Evolutionary conservation across 164 flowering plant genomes (phyloP), one percentile per base, ranked within the genome.

Genomic region (Hamamelis virginiana): DNA sequence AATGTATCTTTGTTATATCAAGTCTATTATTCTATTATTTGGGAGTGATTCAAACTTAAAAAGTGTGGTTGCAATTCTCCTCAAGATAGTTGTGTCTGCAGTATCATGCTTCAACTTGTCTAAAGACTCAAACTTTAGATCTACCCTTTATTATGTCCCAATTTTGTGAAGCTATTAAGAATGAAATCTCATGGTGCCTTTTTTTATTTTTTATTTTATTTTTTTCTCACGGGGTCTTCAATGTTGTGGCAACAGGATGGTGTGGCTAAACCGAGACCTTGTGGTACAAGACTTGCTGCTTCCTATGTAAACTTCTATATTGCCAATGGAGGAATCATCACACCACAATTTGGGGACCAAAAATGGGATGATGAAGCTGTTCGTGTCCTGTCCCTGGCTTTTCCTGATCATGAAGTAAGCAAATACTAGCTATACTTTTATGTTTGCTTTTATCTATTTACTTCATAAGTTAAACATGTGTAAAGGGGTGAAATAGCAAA

Each of bases 271-370:
- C 82, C 82, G 43, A 89, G 98, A 81, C 77, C 67, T 28, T 59
- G 91, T 33, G 88, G 88, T 62, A 83, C 91, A 38, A 88, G 97
- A 71, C 92, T 95, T 61, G 97, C 98, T 64, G 97, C 96, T 68
- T 89, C 97, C 1, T 92, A 95, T 75, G 90, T 89, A 47, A 95
- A 95, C 78, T 95, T 92, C 80, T 92, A 95, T 65, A 83, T 95
- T 77, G 97, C 96, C 50, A 95, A 92, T 77, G 89, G 87, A 72
- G 97, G 85, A 51, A 84, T 95, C 76, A 89, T 95, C 22, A 67
- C 83, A 27, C 97, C 97, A 51, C 89, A 84, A 61, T 92, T 95
- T 82, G 98, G 97, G 55, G 97, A 95, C 69, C 64, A 83, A 51
- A 90, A 84, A 70, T 82, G 94, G 90, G 97, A 95, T 65, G 77